Evolutionary conservation across 2,329 filamentous ascomycete species (phyloP).

Genomic region (Chalara sp.): DNA sequence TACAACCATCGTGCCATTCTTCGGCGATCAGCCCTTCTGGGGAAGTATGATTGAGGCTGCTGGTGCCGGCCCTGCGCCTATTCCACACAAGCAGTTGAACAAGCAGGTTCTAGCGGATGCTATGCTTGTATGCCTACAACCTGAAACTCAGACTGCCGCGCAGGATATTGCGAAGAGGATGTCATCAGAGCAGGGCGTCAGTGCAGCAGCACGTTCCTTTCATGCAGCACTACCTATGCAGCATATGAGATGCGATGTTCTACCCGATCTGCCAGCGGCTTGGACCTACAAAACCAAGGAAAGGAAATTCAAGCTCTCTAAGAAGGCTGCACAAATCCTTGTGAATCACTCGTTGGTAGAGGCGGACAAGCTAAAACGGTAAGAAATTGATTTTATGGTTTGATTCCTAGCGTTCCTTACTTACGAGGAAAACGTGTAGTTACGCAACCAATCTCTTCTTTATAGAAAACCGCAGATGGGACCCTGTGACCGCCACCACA

Average conservation of each 20-base stretch:
- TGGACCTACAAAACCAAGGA: constrained; percentile 36
- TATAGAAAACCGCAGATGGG: constrained; percentile 30
- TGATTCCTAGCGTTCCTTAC: neutral
- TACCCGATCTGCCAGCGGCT: constrained; percentile 39
- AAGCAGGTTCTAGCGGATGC: constrained; percentile 29
- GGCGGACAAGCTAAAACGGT: constrained; percentile 39
- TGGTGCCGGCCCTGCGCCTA: constrained; percentile 34
- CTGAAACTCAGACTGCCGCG: constrained; percentile 26
- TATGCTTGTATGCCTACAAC: constrained; percentile 29
- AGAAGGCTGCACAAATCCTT: constrained; percentile 47
- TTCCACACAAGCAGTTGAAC: constrained; percentile 30
- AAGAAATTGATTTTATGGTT: constrained; percentile 9
- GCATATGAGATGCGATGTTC: constrained; percentile 28
- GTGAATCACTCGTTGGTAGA: constrained; percentile 44
- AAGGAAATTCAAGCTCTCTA: constrained; percentile 34
- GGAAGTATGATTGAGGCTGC: constrained; percentile 33
- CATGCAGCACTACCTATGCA: constrained; percentile 29
- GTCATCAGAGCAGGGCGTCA: constrained; percentile 30
- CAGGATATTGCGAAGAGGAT: constrained; percentile 29
- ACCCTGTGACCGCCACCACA: constrained; percentile 24
- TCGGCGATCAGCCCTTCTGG: constrained; percentile 38
- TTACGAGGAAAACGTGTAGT: neutral
- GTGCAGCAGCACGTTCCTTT: constrained; percentile 34
- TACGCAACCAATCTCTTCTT: constrained; percentile 5
- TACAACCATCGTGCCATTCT: constrained; percentile 34